Evolutionary conservation across 192 early-diverging fungal species (phyloP), one percentile per base, ranked within the genome.

Genomic region (Dispira parvispora): DNA sequence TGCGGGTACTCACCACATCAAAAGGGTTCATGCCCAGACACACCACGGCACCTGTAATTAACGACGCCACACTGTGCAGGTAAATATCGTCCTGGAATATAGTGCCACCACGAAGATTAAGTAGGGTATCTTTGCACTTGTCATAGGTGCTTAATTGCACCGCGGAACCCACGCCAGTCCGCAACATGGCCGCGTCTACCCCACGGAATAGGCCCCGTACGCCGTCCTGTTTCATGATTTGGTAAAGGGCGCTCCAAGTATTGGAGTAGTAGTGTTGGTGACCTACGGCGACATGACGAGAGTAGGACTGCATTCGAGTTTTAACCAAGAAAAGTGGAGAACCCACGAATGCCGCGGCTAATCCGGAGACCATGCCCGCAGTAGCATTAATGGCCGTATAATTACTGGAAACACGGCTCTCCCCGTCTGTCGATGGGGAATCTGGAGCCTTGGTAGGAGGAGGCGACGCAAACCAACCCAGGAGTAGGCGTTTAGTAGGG

Each of bases 11-110:
- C 52, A 94, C 84, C 10, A 96, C 91, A 73, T 98, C 95, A 63
- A 94, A 93, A n/a, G 95, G 92, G 62, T 98, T 96, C 92, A 98
- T 98, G 49, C 82, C 87, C 23, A 80, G 71, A 67, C 88, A 90
- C 16, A 95, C 87, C 65, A 90, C 84, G 62, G 94, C 80, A 55
- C 88, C 87, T 0, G 87, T 87, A 49, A 86, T 72, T 76, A 92
- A 73, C 69, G 83, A 84, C 3, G 88, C 82, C 44, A 83, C 64
- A 45, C 86, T 81, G 64, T 97, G 92, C 52, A 88, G 79, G 11
- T 75, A 46, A 23, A 83, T 74, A 60, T 81, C 76, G 50, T 77
- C 80, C 46, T 79, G 71, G 52, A 81, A 70, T 52, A 73, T 73
- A 47, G 73, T 63, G 61, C 66, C 72, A 77, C 81, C 65, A 85